Evolutionary conservation across 176 grass and related monocot genomes (phyloP).

Genomic region (Oryza punctata): DNA sequence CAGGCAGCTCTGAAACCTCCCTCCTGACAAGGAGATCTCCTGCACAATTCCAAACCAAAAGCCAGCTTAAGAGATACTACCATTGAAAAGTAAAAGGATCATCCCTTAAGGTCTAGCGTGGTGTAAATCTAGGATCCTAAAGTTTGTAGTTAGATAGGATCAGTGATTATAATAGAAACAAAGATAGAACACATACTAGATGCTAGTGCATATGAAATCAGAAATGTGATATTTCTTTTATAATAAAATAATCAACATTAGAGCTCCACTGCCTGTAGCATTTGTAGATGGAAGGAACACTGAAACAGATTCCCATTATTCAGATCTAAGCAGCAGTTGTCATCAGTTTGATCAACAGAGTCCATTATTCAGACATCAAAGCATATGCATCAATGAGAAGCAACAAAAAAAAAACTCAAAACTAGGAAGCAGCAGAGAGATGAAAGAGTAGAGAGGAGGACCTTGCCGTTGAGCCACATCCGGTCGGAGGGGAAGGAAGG

Average conservation of each 20-base stretch:
- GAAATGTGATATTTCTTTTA: not conserved
- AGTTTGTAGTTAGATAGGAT: not conserved
- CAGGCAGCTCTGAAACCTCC: conserved; percentile 80
- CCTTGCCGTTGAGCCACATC: conserved; percentile 99
- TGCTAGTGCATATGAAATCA: not conserved
- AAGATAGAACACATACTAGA: not conserved
- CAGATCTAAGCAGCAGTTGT: not conserved
- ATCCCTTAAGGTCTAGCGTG: not conserved
- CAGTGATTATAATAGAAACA: not conserved
- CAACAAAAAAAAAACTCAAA: not conserved
- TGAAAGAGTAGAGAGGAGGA: not conserved
- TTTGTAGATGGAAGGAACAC: not conserved
- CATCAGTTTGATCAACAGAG: not conserved
- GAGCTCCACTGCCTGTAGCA: not conserved
- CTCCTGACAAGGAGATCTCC: conserved; percentile 71
- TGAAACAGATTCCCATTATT: not conserved
- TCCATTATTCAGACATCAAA: not conserved
- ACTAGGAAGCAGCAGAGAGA: not conserved
- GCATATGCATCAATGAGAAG: not conserved
- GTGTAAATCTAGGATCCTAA: not conserved
- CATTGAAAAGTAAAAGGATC: not conserved
- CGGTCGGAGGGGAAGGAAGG: conserved; percentile 79
- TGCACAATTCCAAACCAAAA: conserved; percentile 46
- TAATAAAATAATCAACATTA: not conserved
- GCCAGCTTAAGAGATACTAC: not conserved